Evolutionary conservation across 305 asterid genomes (phyloP).

Genomic region (Plantago rigida): DNA sequence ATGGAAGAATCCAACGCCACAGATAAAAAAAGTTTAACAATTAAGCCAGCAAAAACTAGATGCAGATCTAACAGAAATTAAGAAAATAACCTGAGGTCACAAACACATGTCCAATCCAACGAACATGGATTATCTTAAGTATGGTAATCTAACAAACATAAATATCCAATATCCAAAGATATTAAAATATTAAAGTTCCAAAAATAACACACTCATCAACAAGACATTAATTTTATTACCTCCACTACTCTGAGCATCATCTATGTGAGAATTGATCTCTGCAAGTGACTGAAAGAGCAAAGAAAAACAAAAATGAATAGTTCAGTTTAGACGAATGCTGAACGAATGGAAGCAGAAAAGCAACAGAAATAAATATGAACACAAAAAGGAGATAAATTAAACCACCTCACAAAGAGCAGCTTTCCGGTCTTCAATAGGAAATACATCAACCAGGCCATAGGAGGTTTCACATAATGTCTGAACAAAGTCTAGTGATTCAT

Average conservation of each 20-base stretch:
- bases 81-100: conserved; percentile 13
- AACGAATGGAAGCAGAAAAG: conserved; percentile 20
- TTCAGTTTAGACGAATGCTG: conserved; percentile 18
- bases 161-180: conserved; percentile 14
- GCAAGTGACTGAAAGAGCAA: conserved; percentile 67
- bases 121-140: conserved; percentile 14
- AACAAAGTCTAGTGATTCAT: conserved; percentile 91
- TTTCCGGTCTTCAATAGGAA: conserved; percentile 90
- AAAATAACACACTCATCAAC: conserved; percentile 22
- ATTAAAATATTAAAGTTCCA: conserved; percentile 6
- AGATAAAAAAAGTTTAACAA: conserved; percentile 4
- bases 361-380: too few relatives aligned
- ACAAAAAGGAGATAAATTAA: conserved; percentile 21
- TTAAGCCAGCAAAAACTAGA: conserved; percentile 10
- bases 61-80: background rate
- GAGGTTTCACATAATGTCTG: conserved; percentile 87
- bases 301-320: conserved; percentile 29
- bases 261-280: conserved; percentile 67
- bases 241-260: conserved; percentile 73
- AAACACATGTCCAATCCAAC: conserved; percentile 14
- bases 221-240: conserved; percentile 41
- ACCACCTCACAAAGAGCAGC: conserved; percentile 85
- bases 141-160: conserved; percentile 3
- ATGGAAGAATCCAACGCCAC: conserved; percentile 3
- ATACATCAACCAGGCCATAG: conserved; percentile 86